A percentile compares a stretch with the other conserved stretches of the same genome.
These are phyloP conservation scores for Claviceps sp. DNA, from an alignment of 2,329 filamentous ascomycete genomes.

Conservation along the genomic window DNA sequence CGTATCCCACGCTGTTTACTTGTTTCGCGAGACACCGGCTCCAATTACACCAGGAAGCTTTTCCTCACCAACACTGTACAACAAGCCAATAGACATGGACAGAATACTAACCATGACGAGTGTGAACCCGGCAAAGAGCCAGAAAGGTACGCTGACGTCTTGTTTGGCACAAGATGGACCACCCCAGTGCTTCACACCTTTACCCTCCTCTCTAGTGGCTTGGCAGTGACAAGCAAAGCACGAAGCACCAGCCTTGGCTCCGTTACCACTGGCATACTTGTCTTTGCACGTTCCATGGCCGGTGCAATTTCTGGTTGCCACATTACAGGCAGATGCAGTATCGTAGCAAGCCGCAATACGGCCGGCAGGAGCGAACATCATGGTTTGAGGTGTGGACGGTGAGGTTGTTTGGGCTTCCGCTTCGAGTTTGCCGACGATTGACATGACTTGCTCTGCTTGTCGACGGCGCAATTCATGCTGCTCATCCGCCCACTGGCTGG, in stretches of 20 bases:
- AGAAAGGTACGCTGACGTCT: slow-evolving; percentile 81
- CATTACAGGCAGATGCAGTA: slow-evolving; percentile 53
- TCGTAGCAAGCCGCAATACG: slow-evolving; percentile 62
- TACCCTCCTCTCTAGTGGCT: slow-evolving; percentile 40
- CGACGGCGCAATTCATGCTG: slow-evolving; percentile 33
- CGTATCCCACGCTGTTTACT: slow-evolving; percentile 21
- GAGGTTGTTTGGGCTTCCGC: slow-evolving; percentile 14
- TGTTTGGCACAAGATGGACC: slow-evolving; percentile 81
- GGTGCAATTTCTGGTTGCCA: slow-evolving; percentile 64
- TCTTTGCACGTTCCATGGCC: slow-evolving; percentile 66
- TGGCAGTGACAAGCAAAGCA: slow-evolving; percentile 76
- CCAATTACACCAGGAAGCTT: slow-evolving; percentile 88
- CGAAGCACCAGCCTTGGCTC: slow-evolving; percentile 24
- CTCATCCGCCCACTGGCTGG: slow-evolving; percentile 27
- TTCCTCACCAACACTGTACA: slow-evolving; percentile 75
- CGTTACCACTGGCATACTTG: slow-evolving; percentile 40
- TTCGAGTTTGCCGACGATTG: slow-evolving; percentile 18
- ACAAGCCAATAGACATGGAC: slow-evolving; percentile 57
- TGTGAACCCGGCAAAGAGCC: slow-evolving; percentile 66
- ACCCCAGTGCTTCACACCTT: slow-evolving; percentile 63
- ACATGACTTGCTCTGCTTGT: slow-evolving; percentile 34
- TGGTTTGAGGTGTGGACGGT: slow-evolving; percentile 13
- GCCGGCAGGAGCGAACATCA: slow-evolving; percentile 23
- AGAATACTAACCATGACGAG: slow-evolving; percentile 56
- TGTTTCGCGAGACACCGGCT: slow-evolving; percentile 74